A percentile compares a stretch with the other conserved stretches of the same genome.
Evolutionary conservation across 257 asterid species (phyloP).

Genomic region (Solanum corneliomulleri): DNA sequence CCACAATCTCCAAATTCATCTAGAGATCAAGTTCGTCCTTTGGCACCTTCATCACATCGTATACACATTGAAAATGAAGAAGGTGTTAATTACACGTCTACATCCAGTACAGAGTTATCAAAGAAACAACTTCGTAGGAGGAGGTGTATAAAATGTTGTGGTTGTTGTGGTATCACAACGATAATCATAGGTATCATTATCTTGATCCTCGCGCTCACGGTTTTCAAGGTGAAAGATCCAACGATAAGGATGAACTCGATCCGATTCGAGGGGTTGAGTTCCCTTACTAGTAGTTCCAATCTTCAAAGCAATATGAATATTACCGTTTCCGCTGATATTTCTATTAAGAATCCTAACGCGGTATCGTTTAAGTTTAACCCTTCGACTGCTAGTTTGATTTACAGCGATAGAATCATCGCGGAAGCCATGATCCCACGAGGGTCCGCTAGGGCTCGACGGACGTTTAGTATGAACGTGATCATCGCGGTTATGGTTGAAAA

Average conservation of each 20-base stretch:
- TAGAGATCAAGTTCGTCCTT: neutral
- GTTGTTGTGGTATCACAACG: slow-evolving; percentile 8
- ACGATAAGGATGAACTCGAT: slow-evolving; percentile 1
- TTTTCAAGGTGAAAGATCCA: slow-evolving; percentile 20
- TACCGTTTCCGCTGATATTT: slow-evolving; percentile 6
- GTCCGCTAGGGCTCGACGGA: slow-evolving; percentile 7
- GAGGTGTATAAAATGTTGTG: slow-evolving; percentile 16
- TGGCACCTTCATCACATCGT: neutral
- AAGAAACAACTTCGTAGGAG: slow-evolving; percentile 1
- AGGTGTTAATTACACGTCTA: neutral
- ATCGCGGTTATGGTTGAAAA: slow-evolving; percentile 3
- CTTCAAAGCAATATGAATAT: slow-evolving; percentile 12
- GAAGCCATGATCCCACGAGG: neutral
- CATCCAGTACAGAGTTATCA: neutral
- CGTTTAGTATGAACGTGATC: neutral
- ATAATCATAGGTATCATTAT: neutral
- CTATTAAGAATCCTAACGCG: slow-evolving; percentile 18
- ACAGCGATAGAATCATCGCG: slow-evolving; percentile 4
- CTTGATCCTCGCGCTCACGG: slow-evolving; percentile 11
- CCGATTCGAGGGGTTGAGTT: slow-evolving; percentile 6
- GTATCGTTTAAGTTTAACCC: slow-evolving; percentile 13
- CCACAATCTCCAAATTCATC: neutral
- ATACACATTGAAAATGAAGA: neutral
- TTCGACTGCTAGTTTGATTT: neutral
- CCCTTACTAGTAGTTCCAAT: neutral